Percentiles rank a stretch among this genome's conserved stretches.
These are phyloP conservation scores for Boletus coccyginus DNA, from an alignment of 768 basidiomycete genomes.

Conservation along the genomic window DNA sequence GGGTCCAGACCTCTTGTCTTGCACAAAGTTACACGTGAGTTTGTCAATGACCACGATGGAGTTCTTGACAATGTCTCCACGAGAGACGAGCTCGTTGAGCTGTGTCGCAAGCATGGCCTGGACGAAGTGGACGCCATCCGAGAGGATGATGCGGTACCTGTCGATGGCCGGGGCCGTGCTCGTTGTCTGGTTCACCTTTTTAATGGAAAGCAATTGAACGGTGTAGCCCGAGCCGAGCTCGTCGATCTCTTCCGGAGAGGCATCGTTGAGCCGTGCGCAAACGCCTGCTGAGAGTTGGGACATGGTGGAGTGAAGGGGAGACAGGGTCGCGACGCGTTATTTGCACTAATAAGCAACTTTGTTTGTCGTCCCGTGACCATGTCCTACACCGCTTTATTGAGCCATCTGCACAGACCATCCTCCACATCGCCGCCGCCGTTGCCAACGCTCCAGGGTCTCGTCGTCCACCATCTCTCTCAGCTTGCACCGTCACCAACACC, in stretches of 20 bases:
- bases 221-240: constrained; percentile 39
- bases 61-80: constrained; percentile 60
- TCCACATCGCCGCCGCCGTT: constrained; percentile 10
- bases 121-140: constrained; percentile 81
- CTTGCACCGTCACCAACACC: constrained; percentile 31
- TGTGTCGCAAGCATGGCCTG: constrained; percentile 97
- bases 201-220: constrained; percentile 82
- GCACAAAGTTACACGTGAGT: constrained; percentile 79
- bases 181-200: constrained; percentile 53
- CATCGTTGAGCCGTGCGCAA: constrained; percentile 46
- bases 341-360: constrained; percentile 1
- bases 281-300: constrained; percentile 56
- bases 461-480: constrained; percentile 28
- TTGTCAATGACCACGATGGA: constrained; percentile 68
- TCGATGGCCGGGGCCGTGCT: constrained; percentile 41
- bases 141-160: constrained; percentile 79
- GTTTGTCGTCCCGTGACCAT: constrained; percentile 10
- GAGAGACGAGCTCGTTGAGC: constrained; percentile 71
- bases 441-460: constrained; percentile 25
- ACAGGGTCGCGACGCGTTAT: constrained; percentile 17
- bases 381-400: constrained; percentile 26
- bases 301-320: constrained; percentile 25
- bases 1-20: constrained; percentile 64
- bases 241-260: constrained; percentile 32
- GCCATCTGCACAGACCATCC: constrained; percentile 27